These are phyloP conservation scores for Neurospora discreta DNA, from an alignment of 495 filamentous ascomycete species.

Conservation along the genomic window DNA sequence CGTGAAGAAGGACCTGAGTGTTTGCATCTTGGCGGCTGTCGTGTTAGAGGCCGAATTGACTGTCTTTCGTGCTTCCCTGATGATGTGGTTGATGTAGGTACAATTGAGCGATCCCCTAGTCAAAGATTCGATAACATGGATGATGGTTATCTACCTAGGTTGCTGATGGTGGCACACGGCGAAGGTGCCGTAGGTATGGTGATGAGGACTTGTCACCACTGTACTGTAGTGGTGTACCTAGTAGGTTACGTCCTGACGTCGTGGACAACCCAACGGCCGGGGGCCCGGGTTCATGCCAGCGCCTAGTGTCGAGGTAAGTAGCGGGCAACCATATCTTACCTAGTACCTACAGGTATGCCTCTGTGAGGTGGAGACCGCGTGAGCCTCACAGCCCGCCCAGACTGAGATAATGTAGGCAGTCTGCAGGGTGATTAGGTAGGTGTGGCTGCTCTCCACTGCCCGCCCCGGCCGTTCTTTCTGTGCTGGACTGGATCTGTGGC, in stretches of 20 bases:
- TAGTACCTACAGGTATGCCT: no score
- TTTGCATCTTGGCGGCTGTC: conserved; percentile 55
- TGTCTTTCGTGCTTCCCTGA: not conserved
- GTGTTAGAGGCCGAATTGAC: not conserved
- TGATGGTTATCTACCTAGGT: not conserved
- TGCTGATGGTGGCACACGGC: not conserved
- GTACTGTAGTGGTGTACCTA: not conserved
- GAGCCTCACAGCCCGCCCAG: not conserved
- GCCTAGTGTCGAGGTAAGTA: not conserved
- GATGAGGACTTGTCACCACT: conserved; percentile 2
- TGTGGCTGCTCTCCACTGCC: no score
- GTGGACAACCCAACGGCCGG: not conserved
- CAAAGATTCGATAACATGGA: not conserved
- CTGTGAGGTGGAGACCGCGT: not conserved
- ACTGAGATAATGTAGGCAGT: no score
- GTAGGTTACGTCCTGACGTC: conserved; percentile 9
- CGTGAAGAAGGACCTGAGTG: conserved; percentile 75
- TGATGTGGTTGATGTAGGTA: not conserved
- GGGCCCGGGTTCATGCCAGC: not conserved
- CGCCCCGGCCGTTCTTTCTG: not conserved
- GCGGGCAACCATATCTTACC: no score
- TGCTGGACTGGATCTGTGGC: not conserved
- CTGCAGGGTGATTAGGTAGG: no score
- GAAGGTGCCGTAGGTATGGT: not conserved
- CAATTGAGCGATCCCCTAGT: not conserved